Evolutionary conservation across 345 rosid species (phyloP), one percentile per base, ranked within the genome.

Genomic region (Abelmoschus esculentus): DNA sequence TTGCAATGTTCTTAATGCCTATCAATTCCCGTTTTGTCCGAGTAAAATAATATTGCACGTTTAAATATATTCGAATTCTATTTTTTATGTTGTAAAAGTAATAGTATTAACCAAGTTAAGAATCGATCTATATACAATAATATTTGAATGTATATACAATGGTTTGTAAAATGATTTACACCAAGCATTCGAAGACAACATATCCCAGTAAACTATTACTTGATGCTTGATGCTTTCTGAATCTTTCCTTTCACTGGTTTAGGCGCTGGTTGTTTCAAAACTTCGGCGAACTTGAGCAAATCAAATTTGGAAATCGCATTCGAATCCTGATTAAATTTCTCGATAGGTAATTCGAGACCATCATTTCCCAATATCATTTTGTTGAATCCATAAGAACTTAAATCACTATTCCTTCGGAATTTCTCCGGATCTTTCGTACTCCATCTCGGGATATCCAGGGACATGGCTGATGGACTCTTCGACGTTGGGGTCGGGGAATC

Each of bases 251-350:
- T 75, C 71, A 28, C 76, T 49, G 26, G 47, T 9, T 1, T n/a
- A 4, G 81, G 31, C n/a, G 75, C 81, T 3, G 89, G 70, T 50
- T 74, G 81, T 73, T 73, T 86, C 46, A 93, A 76, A 32, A 69
- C 96, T 61, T 81, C 82, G 0, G 98, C 97, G 13, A 70, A 86
- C 72, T 91, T 93, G 31, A 66, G 50, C 81, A 93, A 61, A 64
- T 91, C 89, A 2, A 78, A 78, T 77, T 80, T 87, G 71, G 0
- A 14, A 32, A 49, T 6, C 15, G n/a, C 7, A 15, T 44, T 28
- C 72, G 59, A 44, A 65, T 50, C 60, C 11, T 61, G 69, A 50
- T 50, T 47, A 3, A 14, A 17, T 15, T 53, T 54, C 1, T 72
- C 82, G 0, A 3, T n/a, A 12, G 38, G 56, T 54, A 67, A 17